Evolutionary conservation across 208 protist species (phyloP), one percentile per base, ranked within the genome.

Genomic region (Leptomonas seymouri): DNA sequence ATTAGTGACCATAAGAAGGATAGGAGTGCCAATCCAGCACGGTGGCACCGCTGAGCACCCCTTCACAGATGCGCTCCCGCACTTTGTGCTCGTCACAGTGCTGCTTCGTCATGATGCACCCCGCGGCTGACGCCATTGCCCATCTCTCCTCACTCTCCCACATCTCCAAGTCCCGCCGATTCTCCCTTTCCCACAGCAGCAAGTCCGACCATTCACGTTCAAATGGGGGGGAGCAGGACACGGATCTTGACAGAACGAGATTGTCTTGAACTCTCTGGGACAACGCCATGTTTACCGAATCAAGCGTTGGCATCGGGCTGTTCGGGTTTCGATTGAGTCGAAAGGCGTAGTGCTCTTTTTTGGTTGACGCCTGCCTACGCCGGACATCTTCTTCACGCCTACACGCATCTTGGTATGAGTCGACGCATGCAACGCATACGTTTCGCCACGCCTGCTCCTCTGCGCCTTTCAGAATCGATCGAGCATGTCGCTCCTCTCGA

Each of bases 21-120:
- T 88, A 91, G 11, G 64, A 67, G n/a, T 46, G 7, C 74, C 73
- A 81, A 2, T 84, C 67, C 15, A 91, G 70, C 0, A 74, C 75
- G 2, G 60, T 71, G 11, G 80, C 60, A 1, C 57, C 69, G 20
- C 51, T 49, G 44, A 87, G 51, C 57, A 84, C 80, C 0, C 67
- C 71, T 18, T 31, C 23, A 55, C 80, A 84, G 1, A 67, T 64
- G 5, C 45, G 53, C 48, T 56, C 44, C 41, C 75, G 56, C 34
- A 56, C 45, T 11, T 61, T 60, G 21, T 23, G 56, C 48, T 89
- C 83, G 9, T 60, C 27, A 27, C 56, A 14, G 45, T 48, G 71
- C 67, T 89, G 82, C 45, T 69, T 54, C 9, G 44, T 27, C 2
- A 89, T 25, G 72, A 89, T 81, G 25, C 31, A 16, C 42, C 20